Conservation (phyloP, 2,329 filamentous ascomycete genomes). For the Penicillium hordei region DNA sequence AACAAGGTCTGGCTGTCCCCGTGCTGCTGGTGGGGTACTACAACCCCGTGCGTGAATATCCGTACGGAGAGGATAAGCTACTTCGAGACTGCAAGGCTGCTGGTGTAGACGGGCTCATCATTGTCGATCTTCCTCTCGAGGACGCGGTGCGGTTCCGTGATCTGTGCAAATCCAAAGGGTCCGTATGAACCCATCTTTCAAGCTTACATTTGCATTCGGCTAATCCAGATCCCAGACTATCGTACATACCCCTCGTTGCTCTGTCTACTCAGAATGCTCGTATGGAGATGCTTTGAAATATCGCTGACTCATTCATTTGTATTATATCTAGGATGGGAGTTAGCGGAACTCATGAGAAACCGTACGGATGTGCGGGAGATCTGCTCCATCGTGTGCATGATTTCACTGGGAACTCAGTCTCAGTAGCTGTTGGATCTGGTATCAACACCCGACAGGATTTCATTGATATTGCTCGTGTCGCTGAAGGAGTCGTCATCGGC, state of each 20-base stretch:
- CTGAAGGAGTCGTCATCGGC: slow-evolving; percentile 91
- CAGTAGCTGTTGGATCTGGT: slow-evolving; percentile 88
- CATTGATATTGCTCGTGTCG: slow-evolving; percentile 71
- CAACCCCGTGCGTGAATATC: slow-evolving; percentile 70
- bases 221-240: slow-evolving; percentile 58
- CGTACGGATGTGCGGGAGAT: slow-evolving; percentile 74
- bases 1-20: slow-evolving; percentile 71
- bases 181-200: slow-evolving; percentile 30
- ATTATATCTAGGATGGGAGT: slow-evolving; percentile 94
- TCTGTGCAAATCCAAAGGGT: slow-evolving; percentile 73
- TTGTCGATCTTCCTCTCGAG: slow-evolving; percentile 17
- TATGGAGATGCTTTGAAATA: slow-evolving; percentile 88
- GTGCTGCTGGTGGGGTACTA: slow-evolving; percentile 97
- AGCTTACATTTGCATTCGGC: not conserved
- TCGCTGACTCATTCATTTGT: slow-evolving; percentile 97
- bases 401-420: slow-evolving; percentile 75
- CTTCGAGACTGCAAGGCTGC: slow-evolving; percentile 71
- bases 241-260: slow-evolving; percentile 89
- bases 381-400: slow-evolving; percentile 79
- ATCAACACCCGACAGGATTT: slow-evolving; percentile 93
- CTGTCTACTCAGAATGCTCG: slow-evolving; percentile 84
- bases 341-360: slow-evolving; percentile 78
- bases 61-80: slow-evolving; percentile 87
- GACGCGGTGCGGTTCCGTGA: slow-evolving; percentile 67
- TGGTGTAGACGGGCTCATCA: slow-evolving; percentile 20